Evolutionary conservation across 495 filamentous ascomycete genomes (phyloP).

Genomic region (Jackrogersella multiformis): DNA sequence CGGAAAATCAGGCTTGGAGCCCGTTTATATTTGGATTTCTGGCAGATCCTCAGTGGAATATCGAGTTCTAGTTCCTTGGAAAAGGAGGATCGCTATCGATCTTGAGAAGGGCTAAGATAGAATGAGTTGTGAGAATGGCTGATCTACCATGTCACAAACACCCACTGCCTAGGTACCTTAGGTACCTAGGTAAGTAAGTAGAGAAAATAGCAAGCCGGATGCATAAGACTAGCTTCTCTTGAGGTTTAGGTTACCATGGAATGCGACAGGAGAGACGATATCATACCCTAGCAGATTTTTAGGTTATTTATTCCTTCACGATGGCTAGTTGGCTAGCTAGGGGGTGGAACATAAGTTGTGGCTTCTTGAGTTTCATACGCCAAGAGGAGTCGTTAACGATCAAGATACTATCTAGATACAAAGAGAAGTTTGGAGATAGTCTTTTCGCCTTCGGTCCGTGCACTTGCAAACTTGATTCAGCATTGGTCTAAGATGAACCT

Average conservation of each 20-base stretch:
- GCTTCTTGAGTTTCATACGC: not conserved
- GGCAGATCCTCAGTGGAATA: constrained; percentile 31
- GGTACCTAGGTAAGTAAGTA: no score
- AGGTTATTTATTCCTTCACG: not conserved
- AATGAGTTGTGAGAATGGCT: no score
- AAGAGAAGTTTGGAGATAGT: not conserved
- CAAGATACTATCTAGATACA: no score
- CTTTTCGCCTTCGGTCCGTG: not conserved
- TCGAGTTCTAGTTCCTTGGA: constrained; percentile 30
- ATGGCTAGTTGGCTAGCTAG: no score
- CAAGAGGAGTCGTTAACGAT: constrained; percentile 1
- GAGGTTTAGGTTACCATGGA: no score
- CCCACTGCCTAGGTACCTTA: no score
- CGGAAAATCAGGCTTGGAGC: constrained; percentile 28
- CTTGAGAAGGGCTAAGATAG: not conserved
- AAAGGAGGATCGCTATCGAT: not conserved
- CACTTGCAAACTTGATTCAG: not conserved
- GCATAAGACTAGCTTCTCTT: no score
- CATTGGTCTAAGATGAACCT: not conserved
- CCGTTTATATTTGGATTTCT: constrained; percentile 40
- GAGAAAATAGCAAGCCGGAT: no score
- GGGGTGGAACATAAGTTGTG: not conserved
- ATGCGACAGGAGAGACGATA: no score
- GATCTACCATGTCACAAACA: no score
- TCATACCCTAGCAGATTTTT: not conserved